Evolutionary conservation across 192 early-diverging fungal species (phyloP).

Genomic region (Lobulomyces angularis): DNA sequence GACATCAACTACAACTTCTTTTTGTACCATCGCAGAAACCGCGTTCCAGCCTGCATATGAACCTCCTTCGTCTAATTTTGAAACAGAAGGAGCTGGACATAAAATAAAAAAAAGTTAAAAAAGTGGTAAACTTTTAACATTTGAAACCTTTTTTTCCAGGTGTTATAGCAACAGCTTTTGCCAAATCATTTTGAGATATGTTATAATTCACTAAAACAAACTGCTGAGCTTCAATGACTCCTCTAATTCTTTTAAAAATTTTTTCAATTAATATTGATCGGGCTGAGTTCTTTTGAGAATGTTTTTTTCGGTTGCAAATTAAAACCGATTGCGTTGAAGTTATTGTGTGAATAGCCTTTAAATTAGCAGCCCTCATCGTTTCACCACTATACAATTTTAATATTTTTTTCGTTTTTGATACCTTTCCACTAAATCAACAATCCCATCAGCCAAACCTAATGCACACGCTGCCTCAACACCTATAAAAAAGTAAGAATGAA

Average conservation of each 20-base stretch:
- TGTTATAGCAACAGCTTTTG: constrained; percentile 58
- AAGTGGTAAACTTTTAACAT: too few species aligned
- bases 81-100: neutral
- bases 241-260: constrained; percentile 74
- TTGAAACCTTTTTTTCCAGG: constrained; percentile 91
- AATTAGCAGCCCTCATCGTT: constrained; percentile 98
- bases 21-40: constrained; percentile 80
- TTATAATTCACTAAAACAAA: constrained; percentile 92
- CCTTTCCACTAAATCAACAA: constrained; percentile 57
- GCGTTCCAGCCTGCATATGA: constrained; percentile 78
- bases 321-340: constrained; percentile 77
- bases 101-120: constrained; percentile 74
- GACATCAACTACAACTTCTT: constrained; percentile 59
- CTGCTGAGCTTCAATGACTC: constrained; percentile 74
- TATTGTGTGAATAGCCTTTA: constrained; percentile 77
- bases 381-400: too few species aligned
- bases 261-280: constrained; percentile 68
- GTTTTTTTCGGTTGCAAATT: constrained; percentile 62
- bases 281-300: constrained; percentile 55
- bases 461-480: constrained; percentile 94
- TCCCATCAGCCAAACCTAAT: constrained; percentile 90
- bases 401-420: too few species aligned
- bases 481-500: too few species aligned
- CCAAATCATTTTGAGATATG: constrained; percentile 51
- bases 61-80: constrained; percentile 40